phyloP scores from a whole-genome alignment of 306 rosid species.

The Gastrolobium villosum region DNA sequence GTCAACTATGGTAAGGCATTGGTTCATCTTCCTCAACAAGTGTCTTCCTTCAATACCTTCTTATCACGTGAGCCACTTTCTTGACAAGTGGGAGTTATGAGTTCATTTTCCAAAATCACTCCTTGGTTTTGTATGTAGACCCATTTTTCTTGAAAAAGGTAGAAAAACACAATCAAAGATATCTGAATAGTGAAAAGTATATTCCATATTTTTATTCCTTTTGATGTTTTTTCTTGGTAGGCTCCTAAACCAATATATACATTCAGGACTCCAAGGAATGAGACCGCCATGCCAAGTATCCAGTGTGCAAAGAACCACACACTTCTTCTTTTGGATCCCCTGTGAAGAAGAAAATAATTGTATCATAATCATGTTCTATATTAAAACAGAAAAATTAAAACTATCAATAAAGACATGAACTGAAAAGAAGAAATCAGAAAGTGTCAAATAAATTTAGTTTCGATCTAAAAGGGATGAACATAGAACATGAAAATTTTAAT shows the following conservation, averaged over 20 bases:
- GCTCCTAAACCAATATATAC: slow-evolving; percentile 81
- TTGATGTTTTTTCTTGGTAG: slow-evolving; percentile 79
- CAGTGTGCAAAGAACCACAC: slow-evolving; percentile 82
- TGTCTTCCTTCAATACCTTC: slow-evolving; percentile 50
- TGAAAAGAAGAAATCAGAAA: slow-evolving; percentile 3
- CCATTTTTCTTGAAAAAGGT: slow-evolving; percentile 96
- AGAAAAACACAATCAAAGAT: slow-evolving; percentile 65
- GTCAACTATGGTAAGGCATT: slow-evolving; percentile 25
- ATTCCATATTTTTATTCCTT: slow-evolving; percentile 66
- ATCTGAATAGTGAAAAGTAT: slow-evolving; percentile 74
- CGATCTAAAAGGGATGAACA: neutral
- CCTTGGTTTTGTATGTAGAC: slow-evolving; percentile 71
- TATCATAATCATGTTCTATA: slow-evolving; percentile 7
- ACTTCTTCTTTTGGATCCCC: slow-evolving; percentile 80
- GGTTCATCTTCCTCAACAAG: slow-evolving; percentile 60
- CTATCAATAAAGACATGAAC: neutral
- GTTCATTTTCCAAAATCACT: slow-evolving; percentile 59
- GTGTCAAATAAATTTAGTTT: neutral
- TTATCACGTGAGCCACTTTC: slow-evolving; percentile 49
- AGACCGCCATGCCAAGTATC: slow-evolving; percentile 73
- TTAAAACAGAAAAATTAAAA: neutral
- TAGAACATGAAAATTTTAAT: neutral
- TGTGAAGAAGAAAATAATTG: slow-evolving; percentile 30
- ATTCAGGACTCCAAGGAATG: slow-evolving; percentile 74
- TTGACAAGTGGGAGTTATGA: slow-evolving; percentile 42